These are phyloP conservation scores for Paraconiothyrium sp. DNA, from an alignment of 2,329 filamentous ascomycete genomes.

Conservation along the genomic window DNA sequence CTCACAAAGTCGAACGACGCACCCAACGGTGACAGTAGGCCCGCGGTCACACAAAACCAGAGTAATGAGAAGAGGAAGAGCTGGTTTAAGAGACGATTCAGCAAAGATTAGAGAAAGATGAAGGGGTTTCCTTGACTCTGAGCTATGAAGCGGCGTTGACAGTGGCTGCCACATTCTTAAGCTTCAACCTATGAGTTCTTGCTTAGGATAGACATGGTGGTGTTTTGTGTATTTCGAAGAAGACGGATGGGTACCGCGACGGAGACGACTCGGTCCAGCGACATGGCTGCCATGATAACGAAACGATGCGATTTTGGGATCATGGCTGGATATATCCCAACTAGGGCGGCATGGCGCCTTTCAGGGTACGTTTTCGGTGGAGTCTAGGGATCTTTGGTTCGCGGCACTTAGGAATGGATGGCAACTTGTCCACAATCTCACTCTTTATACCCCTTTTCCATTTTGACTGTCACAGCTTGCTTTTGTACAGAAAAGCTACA, in stretches of 20 bases:
- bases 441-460: slow-evolving; percentile 21
- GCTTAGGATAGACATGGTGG: slow-evolving; percentile 18
- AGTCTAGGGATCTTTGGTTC: slow-evolving; percentile 8
- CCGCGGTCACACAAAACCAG: slow-evolving; percentile 36
- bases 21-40: slow-evolving; percentile 21
- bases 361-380: slow-evolving; percentile 9
- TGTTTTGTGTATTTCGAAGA: slow-evolving; percentile 13
- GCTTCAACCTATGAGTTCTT: slow-evolving; percentile 20
- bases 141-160: not conserved
- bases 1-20: slow-evolving; percentile 29
- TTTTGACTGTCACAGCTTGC: not conserved
- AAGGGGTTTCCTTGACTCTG: not conserved
- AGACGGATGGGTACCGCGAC: slow-evolving; percentile 3
- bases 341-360: not conserved
- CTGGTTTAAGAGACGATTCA: slow-evolving; percentile 87
- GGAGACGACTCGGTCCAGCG: not conserved
- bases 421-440: slow-evolving; percentile 12
- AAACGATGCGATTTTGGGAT: slow-evolving; percentile 8
- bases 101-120: slow-evolving; percentile 61
- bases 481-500: slow-evolving; percentile 23
- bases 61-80: slow-evolving; percentile 76
- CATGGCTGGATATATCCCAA: slow-evolving; percentile 3
- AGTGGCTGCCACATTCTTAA: slow-evolving; percentile 6
- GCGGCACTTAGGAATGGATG: slow-evolving; percentile 3
- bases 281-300: slow-evolving; percentile 17